Evolutionary conservation across 306 rosid species (phyloP).

Genomic region (Fagus sylvatica): DNA sequence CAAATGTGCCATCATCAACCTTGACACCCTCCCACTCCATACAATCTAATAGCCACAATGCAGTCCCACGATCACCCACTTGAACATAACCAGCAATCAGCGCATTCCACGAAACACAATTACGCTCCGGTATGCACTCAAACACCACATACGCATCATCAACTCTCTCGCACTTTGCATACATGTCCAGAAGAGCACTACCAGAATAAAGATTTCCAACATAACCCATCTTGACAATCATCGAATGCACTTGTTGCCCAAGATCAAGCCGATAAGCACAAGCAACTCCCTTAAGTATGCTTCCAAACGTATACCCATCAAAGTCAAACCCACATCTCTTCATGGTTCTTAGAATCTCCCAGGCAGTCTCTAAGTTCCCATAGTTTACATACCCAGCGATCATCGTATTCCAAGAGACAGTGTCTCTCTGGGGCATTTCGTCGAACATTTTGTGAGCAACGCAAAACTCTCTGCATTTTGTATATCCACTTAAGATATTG

Average conservation of each 20-base stretch:
- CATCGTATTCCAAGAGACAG: slow-evolving; percentile 82
- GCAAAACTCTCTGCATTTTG: slow-evolving; percentile 33
- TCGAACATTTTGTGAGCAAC: slow-evolving; percentile 58
- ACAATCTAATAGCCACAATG: slow-evolving; percentile 48
- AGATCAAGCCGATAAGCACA: slow-evolving; percentile 25
- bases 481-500: slow-evolving; percentile 49
- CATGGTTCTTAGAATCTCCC: slow-evolving; percentile 51
- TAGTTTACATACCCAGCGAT: slow-evolving; percentile 49
- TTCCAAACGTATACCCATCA: slow-evolving; percentile 71
- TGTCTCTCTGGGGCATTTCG: slow-evolving; percentile 60
- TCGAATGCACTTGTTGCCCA: slow-evolving; percentile 67
- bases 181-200: slow-evolving; percentile 85
- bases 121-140: slow-evolving; percentile 43
- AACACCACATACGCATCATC: slow-evolving; percentile 61
- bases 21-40: slow-evolving; percentile 59
- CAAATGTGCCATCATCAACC: slow-evolving; percentile 68
- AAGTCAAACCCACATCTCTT: slow-evolving; percentile 38
- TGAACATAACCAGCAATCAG: slow-evolving; percentile 65
- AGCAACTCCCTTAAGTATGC: slow-evolving; percentile 68
- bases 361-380: slow-evolving; percentile 37
- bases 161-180: slow-evolving; percentile 72
- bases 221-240: slow-evolving; percentile 57
- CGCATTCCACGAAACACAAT: slow-evolving; percentile 74
- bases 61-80: slow-evolving; percentile 42
- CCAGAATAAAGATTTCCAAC: slow-evolving; percentile 51